Percentiles rank a stretch among this genome's conserved stretches.
Conservation (phyloP, 2,329 filamentous ascomycete species). For the Aspergillus sojae region DNA sequence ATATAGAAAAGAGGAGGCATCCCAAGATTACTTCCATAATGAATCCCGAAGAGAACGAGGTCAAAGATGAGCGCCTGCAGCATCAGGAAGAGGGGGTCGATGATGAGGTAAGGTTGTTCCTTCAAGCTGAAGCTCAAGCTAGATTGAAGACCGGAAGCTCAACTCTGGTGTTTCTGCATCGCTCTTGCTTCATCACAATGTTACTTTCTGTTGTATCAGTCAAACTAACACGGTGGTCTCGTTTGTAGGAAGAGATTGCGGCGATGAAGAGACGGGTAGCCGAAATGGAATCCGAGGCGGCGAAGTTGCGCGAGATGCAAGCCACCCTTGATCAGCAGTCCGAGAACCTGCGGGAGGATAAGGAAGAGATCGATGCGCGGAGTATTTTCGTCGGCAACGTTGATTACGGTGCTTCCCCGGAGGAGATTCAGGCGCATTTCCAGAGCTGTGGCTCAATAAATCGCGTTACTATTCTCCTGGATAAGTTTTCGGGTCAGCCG, state of each 20-base stretch:
- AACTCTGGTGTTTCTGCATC: background rate
- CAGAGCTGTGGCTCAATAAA: slow-evolving; percentile 97
- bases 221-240: slow-evolving; percentile 11
- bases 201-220: background rate
- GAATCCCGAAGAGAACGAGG: slow-evolving; percentile 40
- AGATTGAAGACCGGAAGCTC: background rate
- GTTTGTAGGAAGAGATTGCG: slow-evolving; percentile 70
- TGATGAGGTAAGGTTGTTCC: slow-evolving; percentile 44
- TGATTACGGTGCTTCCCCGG: slow-evolving; percentile 93
- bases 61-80: slow-evolving; percentile 42
- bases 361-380: slow-evolving; percentile 91
- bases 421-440: slow-evolving; percentile 98
- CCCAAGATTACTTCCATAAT: slow-evolving; percentile 24
- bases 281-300: slow-evolving; percentile 88
- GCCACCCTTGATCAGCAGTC: slow-evolving; percentile 81
- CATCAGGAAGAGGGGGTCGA: slow-evolving; percentile 45
- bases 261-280: slow-evolving; percentile 85
- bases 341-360: slow-evolving; percentile 83
- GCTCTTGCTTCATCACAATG: background rate
- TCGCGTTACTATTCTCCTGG: slow-evolving; percentile 92
- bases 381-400: slow-evolving; percentile 99
- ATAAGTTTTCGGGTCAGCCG: slow-evolving; percentile 99
- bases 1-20: slow-evolving; percentile 1
- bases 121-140: slow-evolving; percentile 1
- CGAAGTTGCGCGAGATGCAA: slow-evolving; percentile 85